Conservation (phyloP, 2,329 filamentous ascomycete species). For the Penicillium sp. region DNA sequence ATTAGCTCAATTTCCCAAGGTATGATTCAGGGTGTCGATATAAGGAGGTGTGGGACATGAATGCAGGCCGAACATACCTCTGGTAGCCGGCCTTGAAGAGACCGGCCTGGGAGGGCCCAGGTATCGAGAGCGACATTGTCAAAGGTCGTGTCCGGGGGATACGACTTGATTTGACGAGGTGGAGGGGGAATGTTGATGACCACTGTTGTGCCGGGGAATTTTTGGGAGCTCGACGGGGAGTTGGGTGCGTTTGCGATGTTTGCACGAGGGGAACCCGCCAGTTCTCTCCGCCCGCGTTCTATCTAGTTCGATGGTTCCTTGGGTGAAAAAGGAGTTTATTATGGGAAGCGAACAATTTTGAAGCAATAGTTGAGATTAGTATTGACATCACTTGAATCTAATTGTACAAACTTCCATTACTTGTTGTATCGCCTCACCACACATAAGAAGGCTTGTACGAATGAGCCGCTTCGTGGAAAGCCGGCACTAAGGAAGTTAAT, state of each 20-base stretch:
- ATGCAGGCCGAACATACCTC: conserved; percentile 60
- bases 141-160: conserved; percentile 23
- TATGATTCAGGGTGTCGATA: conserved; percentile 17
- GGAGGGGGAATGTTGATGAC: conserved; percentile 21
- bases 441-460: conserved; percentile 4
- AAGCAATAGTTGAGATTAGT: not conserved
- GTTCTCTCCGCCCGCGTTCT: conserved; percentile 9
- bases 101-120: conserved; percentile 85
- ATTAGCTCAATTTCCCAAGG: conserved; percentile 9
- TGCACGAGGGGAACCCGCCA: conserved; percentile 35
- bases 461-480: conserved; percentile 17
- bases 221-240: conserved; percentile 33
- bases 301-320: not conserved
- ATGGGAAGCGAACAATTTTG: not conserved
- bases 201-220: conserved; percentile 35
- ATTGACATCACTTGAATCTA: not conserved
- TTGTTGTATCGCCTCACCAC: conserved; percentile 2
- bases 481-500: conserved; percentile 16
- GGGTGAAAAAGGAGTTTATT: too few species aligned
- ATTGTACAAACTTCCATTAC: not conserved
- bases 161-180: conserved; percentile 19
- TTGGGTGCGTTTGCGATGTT: conserved; percentile 38
- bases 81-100: conserved; percentile 97
- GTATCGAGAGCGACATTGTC: conserved; percentile 87
- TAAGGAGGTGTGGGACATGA: conserved; percentile 14